Evolutionary conservation across 805 yeast genomes (phyloP), one percentile per base, ranked within the genome.

Genomic region (Yarrowia yakushimensis): DNA sequence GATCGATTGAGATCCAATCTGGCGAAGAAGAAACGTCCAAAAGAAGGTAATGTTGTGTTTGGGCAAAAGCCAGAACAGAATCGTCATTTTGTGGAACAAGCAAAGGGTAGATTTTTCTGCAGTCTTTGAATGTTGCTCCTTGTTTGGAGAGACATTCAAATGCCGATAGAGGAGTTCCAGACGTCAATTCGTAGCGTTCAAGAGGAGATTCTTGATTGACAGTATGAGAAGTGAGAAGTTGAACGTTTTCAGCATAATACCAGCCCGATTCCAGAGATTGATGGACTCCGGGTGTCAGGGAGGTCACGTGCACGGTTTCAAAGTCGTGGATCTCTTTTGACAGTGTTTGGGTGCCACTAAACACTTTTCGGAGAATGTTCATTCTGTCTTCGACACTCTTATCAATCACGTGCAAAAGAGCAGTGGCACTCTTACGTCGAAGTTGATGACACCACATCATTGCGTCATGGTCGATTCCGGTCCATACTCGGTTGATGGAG

Each of bases 371-470:
- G 66, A 90, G 82, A 0, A 82, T 71, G 1, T 70, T 62, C 88
- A 92, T 85, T 69, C 97, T 78, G 33, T 78, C 74, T 0, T 69
- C 68, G 22, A 88, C 73, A 0, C 83, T 70, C 57, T 76, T 75
- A 0, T 89, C 88, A 2, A 83, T 80, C 12, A 87, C 77, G 30
- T 82, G 86, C 52, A 88, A 73, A 31, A 94, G 70, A 0, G 85
- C 76, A 60, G 74, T 74, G 10, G 88, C 85, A 1, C 93, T 66
- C n/a, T 79, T 82, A 57, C 81, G 77, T 60, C 97, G 79, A 41
- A 92, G 74, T 72, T 93, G 97, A 65, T 85, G 88, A 74, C 99
- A 93, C 99, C 99, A 93, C 1, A 93, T 96, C 55, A 94, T 85
- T 0, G 98, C 97, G 66, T 90, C 79, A 74, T 93, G 99, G 72